Percentiles rank a stretch among this genome's conserved stretches.
Evolutionary conservation across 495 filamentous ascomycete species (phyloP).

Genomic region (Rostrohypoxylon terebratum): DNA sequence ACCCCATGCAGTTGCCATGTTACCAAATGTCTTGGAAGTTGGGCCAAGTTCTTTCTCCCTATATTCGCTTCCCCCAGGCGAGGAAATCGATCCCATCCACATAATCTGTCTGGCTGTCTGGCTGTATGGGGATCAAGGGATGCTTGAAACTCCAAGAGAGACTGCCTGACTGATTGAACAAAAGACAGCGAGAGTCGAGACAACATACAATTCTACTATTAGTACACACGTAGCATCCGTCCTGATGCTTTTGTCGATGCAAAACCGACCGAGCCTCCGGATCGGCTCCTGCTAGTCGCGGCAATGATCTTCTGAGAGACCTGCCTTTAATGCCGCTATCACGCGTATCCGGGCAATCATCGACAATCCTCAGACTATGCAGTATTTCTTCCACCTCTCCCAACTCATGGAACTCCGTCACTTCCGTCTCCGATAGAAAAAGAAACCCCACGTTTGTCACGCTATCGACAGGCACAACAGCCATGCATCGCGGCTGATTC

Average conservation of each 20-base stretch:
- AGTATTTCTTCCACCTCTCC: neutral
- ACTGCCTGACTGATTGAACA: neutral
- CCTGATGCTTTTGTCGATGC: neutral
- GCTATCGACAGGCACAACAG: neutral
- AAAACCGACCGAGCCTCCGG: slow-evolving; percentile 29
- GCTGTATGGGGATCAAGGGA: slow-evolving; percentile 16
- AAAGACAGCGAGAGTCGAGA: neutral
- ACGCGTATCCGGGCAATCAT: slow-evolving; percentile 13
- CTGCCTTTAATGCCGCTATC: slow-evolving; percentile 14
- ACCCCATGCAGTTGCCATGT: slow-evolving; percentile 2
- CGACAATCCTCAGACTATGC: neutral
- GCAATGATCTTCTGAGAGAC: slow-evolving; percentile 31
- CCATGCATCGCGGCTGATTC: slow-evolving; percentile 30
- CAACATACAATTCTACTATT: neutral
- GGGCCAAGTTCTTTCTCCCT: neutral
- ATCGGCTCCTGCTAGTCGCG: slow-evolving; percentile 31
- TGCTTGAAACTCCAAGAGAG: slow-evolving; percentile 18
- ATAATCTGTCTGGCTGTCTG: neutral
- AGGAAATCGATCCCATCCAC: slow-evolving; percentile 10
- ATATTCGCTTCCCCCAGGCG: neutral
- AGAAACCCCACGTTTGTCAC: slow-evolving; percentile 15
- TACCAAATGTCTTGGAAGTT: neutral
- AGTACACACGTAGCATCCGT: too few species aligned
- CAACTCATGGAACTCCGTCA: neutral
- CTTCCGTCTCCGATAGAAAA: slow-evolving; percentile 21